Percentiles rank a stretch among this genome's conserved stretches.
These are phyloP conservation scores for Cadophora sp. DNA, from an alignment of 2,329 filamentous ascomycete species.

Conservation along the genomic window DNA sequence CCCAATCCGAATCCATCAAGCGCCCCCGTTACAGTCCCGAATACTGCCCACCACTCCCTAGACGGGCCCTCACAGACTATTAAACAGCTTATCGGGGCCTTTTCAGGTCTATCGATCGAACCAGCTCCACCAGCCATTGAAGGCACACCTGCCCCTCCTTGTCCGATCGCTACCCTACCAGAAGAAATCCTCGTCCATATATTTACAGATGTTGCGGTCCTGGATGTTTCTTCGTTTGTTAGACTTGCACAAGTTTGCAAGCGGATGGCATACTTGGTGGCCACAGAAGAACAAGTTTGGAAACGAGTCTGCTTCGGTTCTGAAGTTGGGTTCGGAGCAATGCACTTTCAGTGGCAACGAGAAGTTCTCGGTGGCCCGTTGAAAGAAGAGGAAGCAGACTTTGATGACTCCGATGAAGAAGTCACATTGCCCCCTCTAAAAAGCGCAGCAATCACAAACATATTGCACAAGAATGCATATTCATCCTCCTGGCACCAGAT, in stretches of 20 bases:
- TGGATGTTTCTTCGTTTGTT: constrained; percentile 78
- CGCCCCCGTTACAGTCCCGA: constrained; percentile 57
- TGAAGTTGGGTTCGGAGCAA: constrained; percentile 80
- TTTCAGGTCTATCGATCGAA: constrained; percentile 73
- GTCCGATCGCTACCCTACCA: constrained; percentile 78
- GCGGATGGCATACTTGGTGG: constrained; percentile 82
- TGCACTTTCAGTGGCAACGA: constrained; percentile 81
- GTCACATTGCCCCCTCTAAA: constrained; percentile 20
- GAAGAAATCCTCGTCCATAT: constrained; percentile 87
- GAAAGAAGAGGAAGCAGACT: constrained; percentile 36
- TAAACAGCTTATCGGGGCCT: constrained; percentile 76
- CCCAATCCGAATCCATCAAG: constrained; percentile 50
- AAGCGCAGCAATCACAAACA: constrained; percentile 35
- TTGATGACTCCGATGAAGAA: constrained; percentile 20
- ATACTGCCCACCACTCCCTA: constrained; percentile 63
- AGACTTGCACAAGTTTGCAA: constrained; percentile 85
- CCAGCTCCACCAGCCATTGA: constrained; percentile 73
- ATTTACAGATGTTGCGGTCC: constrained; percentile 71
- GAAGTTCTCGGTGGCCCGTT: constrained; percentile 63
- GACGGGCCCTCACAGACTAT: constrained; percentile 61
- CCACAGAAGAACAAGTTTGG: constrained; percentile 88
- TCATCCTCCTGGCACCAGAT: constrained; percentile 67
- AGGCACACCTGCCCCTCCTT: constrained; percentile 75
- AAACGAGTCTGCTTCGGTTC: constrained; percentile 72
- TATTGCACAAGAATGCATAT: constrained; percentile 52